Base-by-base conservation (phyloP, 192 early-diverging fungal genomes). In the Coemansia erecta region DNA sequence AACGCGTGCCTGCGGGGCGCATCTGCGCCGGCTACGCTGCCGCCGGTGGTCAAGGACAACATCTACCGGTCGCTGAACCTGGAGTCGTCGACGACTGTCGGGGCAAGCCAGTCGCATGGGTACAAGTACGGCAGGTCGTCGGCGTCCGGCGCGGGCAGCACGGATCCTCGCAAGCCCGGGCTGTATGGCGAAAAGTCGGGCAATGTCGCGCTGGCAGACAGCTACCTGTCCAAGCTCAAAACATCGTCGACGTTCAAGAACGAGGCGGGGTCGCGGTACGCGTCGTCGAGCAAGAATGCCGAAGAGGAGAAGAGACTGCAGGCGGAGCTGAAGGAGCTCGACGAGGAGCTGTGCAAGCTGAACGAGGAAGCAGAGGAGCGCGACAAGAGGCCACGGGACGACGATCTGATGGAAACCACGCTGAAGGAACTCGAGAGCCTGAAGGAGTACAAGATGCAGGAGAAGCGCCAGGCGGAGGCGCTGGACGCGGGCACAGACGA, bases 171-270 rank as follows among this genome's bases (percentile, higher is more conserved):
- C 8, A 66, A 53, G 17, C 66, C 79, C 0, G 79, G 79, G 2
- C 53, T 81, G 46, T 81, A 76, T 39, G 79, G 79, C 24, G 70
- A 81, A 57, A 71, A 72, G 33, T 81, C 79, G 3, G 60, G 62
- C 0, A 81, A 77, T 42, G 79, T 77, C 42, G 73, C 79, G 2
- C 50, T 81, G 56, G 79, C 79, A 0, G 79, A 81, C 31, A 76
- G 79, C 59, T 81, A 81, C 40, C 52, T 76, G 41, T 76, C 72
- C 11, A 81, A 81, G 60, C 66, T 81, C 44, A 69, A 68, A 56
- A 66, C 65, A 3, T 75, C 70, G 33, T 71, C 73, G 50, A 76
- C 73, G n/a, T 76, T 71, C 33, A 75, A 71, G n/a, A 72, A 64
- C 60, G 69, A 71, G 31, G 53, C 68, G 0, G 68, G 65, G 19